Evolutionary conservation across 2,329 filamentous ascomycete genomes (phyloP), one percentile per base, ranked within the genome.

Genomic region (Chaetomium strumarium): DNA sequence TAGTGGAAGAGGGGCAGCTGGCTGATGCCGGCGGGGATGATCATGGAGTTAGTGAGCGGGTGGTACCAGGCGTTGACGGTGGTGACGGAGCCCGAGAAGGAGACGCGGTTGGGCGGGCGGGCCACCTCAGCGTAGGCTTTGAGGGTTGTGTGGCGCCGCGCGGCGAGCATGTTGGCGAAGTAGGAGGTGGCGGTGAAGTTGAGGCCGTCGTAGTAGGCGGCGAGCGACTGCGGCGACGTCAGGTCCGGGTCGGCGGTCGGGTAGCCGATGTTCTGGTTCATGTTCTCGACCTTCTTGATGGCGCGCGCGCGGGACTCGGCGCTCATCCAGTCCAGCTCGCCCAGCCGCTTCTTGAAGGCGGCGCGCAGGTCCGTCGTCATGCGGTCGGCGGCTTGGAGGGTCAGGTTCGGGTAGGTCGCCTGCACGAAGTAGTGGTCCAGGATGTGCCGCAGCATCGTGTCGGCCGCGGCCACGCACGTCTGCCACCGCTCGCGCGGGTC

Each of bases 331-430:
- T 74, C 68, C 0, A 80, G 79, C 2, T 70, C 67, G 34, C 77
- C 72, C 42, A 88, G 69, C 53, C 79, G 84, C 52, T 79, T 64
- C 3, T 78, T 76, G 60, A 88, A 89, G 17, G 80, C 76, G 14
- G 77, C 72, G 66, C 86, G 86, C 64, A 90, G 84, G 58, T 87
- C 82, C 10, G 78, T 77, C n/a, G 88, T 78, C 58, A 90, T 83
- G 49, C 81, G 76, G 53, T 88, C 81, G 14, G 84, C 84, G 42
- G 86, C 79, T 4, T 79, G 69, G 63, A 86, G 86, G 0, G 83
- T 83, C 17, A 81, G 77, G 12, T 83, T 75, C 0, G 83, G 81
- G 61, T 88, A 89, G 1, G 83, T 77, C 45, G 80, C 80, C 56
- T 88, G 78, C 2, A 88, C 75, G 57, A 84, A 90, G 69, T 88